Percentiles rank a stretch among this genome's conserved stretches.
These are phyloP conservation scores for Haplosporangium sp. DNA, from an alignment of 371 early-diverging fungal species.

Conservation along the genomic window DNA sequence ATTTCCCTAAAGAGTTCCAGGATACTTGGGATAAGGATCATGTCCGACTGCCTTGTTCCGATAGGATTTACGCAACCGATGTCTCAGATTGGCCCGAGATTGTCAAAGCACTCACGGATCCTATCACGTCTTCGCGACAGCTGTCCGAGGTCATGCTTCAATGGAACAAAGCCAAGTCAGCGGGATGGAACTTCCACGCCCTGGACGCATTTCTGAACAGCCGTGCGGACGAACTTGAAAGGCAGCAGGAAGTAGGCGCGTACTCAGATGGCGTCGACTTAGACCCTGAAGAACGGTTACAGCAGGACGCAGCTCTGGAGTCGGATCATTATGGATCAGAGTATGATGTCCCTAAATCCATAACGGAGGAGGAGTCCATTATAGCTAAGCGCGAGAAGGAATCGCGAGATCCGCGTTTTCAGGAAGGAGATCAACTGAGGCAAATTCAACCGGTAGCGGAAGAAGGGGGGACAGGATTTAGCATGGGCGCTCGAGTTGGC, in stretches of 20 bases:
- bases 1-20: conserved; percentile 32
- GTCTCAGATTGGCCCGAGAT: conserved; percentile 42
- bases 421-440: not conserved
- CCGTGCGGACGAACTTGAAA: conserved; percentile 11
- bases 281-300: not conserved
- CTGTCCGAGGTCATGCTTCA: conserved; percentile 39
- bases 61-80: conserved; percentile 25
- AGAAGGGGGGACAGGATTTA: not conserved
- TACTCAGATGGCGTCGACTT: conserved; percentile 17
- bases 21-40: conserved; percentile 41
- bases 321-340: conserved; percentile 20
- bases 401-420: not conserved
- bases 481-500: not conserved
- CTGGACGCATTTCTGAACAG: conserved; percentile 43
- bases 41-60: conserved; percentile 44
- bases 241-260: conserved; percentile 1
- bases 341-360: conserved; percentile 3
- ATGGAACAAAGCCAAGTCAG: conserved; percentile 35
- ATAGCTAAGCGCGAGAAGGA: not conserved
- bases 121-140: conserved; percentile 29
- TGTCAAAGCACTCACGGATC: conserved; percentile 23
- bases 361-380: not conserved
- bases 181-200: conserved; percentile 42
- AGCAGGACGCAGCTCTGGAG: conserved; percentile 2
- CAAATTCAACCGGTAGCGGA: not conserved